phyloP scores from a whole-genome alignment of 208 protist genomes.

The Acanthamoeba royreba region DNA sequence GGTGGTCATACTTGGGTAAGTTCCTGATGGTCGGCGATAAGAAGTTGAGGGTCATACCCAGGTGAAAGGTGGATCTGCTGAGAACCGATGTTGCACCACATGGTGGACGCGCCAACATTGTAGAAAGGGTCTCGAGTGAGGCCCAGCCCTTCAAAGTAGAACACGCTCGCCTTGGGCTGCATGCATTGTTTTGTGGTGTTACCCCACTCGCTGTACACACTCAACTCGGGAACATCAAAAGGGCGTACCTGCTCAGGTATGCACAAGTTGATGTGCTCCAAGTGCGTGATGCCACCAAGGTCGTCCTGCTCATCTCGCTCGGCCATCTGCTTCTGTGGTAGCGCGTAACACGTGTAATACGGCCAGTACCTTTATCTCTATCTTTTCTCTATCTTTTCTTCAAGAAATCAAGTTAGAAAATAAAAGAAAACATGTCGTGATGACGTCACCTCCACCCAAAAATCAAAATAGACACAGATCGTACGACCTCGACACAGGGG shows the following conservation, averaged over 20 bases:
- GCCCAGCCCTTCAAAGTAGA: constrained; percentile 3
- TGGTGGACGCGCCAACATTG: neutral
- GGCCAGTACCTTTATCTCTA: neutral
- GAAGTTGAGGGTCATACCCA: neutral
- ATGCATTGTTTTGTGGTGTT: neutral
- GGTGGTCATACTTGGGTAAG: too few relatives aligned
- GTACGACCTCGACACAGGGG: too few relatives aligned
- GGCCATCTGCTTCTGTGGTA: too few relatives aligned
- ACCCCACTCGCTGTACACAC: neutral
- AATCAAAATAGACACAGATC: too few relatives aligned
- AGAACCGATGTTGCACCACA: constrained; percentile 11
- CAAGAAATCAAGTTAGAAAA: too few relatives aligned
- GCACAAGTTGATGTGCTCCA: neutral
- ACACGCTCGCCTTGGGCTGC: neutral
- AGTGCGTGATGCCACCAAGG: neutral
- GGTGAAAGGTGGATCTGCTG: constrained; percentile 13
- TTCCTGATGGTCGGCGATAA: neutral
- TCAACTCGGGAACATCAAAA: neutral
- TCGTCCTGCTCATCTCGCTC: neutral
- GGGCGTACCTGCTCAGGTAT: neutral
- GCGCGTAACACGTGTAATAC: neutral
- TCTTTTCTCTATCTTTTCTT: neutral
- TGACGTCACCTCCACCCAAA: too few relatives aligned
- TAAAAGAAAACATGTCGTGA: too few relatives aligned
- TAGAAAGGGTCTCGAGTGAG: neutral